Percentiles rank a stretch among this genome's conserved stretches.
phyloP scores from a whole-genome alignment of 75 land plant genomes.

The Selaginella tamariscina region DNA sequence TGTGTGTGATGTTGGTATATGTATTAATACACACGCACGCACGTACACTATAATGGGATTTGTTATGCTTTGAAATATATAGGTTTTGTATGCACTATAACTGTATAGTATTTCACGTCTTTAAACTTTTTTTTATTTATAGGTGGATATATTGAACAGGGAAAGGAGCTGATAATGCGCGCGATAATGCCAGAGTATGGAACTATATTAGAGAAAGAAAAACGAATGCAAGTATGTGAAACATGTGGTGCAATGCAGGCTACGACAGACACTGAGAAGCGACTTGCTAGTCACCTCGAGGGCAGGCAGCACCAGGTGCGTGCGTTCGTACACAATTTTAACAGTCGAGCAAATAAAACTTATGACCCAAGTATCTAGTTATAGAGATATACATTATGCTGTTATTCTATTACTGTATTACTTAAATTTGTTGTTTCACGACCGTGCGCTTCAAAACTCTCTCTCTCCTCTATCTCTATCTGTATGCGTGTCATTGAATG shows the following conservation, averaged over 20 bases:
- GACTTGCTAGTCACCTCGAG: conserved; percentile 28
- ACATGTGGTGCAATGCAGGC: conserved; percentile 33
- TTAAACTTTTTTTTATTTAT: not conserved
- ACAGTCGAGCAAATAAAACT: not conserved
- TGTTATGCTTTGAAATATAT: no score
- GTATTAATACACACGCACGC: no score
- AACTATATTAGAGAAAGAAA: conserved; percentile 27
- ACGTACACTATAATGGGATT: no score
- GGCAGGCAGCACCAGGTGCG: conserved; percentile 28
- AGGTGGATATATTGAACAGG: conserved; percentile 24
- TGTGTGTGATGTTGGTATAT: no score
- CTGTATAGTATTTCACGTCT: not conserved
- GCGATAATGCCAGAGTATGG: conserved; percentile 29
- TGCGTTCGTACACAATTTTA: not conserved
- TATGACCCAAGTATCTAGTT: not conserved
- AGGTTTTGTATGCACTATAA: no score
- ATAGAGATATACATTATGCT: not conserved
- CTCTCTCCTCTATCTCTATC: no score
- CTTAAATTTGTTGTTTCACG: not conserved
- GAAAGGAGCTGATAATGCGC: conserved; percentile 26
- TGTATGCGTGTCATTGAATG: no score
- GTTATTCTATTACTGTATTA: not conserved
- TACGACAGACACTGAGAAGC: conserved; percentile 28
- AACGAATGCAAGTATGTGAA: conserved; percentile 33
- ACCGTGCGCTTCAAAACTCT: no score